A percentile compares a stretch with the other conserved stretches of the same genome.
These are phyloP conservation scores for Cystobasidiaceae sp. DNA, from an alignment of 1,284 basidiomycete species.

Conservation along the genomic window DNA sequence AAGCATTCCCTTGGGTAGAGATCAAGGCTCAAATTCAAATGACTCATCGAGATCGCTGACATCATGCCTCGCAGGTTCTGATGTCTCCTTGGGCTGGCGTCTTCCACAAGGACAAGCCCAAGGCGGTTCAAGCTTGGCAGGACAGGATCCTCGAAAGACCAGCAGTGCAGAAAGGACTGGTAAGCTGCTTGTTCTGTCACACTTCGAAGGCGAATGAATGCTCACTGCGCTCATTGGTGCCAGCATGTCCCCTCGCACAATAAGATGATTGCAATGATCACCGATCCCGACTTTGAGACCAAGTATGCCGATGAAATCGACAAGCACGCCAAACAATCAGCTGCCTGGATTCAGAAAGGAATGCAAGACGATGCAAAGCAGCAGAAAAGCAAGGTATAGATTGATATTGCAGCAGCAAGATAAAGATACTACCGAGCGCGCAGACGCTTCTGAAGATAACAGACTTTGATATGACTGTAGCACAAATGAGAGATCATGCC, in stretches of 20 bases:
- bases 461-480: not conserved
- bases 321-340: slow-evolving; percentile 15
- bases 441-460: not conserved
- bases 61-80: not conserved
- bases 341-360: slow-evolving; percentile 29
- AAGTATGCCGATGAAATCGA: slow-evolving; percentile 29
- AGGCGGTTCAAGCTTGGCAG: slow-evolving; percentile 49
- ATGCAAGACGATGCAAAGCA: slow-evolving; percentile 27
- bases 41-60: not conserved
- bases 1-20: slow-evolving; percentile 14
- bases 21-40: not conserved
- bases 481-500: too few relatives aligned
- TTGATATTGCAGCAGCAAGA: not conserved
- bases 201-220: not conserved
- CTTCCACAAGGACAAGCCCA: slow-evolving; percentile 14
- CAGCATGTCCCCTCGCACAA: slow-evolving; percentile 30
- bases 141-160: slow-evolving; percentile 50
- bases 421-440: not conserved
- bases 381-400: slow-evolving; percentile 3
- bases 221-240: not conserved
- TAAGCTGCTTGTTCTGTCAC: not conserved
- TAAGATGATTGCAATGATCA: slow-evolving; percentile 24
- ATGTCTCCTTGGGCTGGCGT: slow-evolving; percentile 9
- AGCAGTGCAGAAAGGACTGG: slow-evolving; percentile 39
- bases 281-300: slow-evolving; percentile 31